phyloP scores from a whole-genome alignment of 768 basidiomycete species.

The Crepidotus variabilis region DNA sequence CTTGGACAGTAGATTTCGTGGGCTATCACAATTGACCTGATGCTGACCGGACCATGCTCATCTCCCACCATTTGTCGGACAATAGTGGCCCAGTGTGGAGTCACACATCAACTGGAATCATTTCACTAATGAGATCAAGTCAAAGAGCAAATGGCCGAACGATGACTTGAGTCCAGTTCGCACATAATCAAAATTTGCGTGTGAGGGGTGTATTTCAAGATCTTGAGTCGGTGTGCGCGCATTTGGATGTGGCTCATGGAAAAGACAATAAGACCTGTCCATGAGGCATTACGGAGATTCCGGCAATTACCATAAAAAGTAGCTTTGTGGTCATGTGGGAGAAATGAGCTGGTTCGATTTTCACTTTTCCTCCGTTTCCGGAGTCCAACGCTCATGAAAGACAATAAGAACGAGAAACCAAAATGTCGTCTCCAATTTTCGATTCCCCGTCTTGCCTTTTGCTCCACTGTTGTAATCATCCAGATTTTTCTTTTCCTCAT shows the following conservation, averaged over 20 bases:
- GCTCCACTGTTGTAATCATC: not conserved
- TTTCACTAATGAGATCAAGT: no score
- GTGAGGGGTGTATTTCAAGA: slow-evolving; percentile 1
- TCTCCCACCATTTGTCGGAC: no score
- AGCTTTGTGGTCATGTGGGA: slow-evolving; percentile 9
- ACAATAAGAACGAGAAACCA: slow-evolving; percentile 26
- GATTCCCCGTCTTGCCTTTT: not conserved
- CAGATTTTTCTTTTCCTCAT: not conserved
- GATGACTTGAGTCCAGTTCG: not conserved
- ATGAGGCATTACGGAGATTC: slow-evolving; percentile 10
- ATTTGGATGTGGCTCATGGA: slow-evolving; percentile 5
- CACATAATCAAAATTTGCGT: not conserved
- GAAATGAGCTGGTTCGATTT: slow-evolving; percentile 10
- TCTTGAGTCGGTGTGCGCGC: slow-evolving; percentile 8
- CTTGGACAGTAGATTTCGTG: no score
- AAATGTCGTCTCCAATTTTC: slow-evolving; percentile 4
- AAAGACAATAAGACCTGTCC: slow-evolving; percentile 22
- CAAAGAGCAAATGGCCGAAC: no score
- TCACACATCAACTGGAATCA: no score
- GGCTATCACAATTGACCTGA: no score
- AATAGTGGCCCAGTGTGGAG: no score
- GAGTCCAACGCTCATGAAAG: slow-evolving; percentile 12
- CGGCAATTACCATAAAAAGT: slow-evolving; percentile 10
- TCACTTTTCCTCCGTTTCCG: slow-evolving; percentile 6
- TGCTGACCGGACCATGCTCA: no score